Evolutionary conservation across 2,329 filamentous ascomycete species (phyloP).

Genomic region (Botrytis paeoniae): DNA sequence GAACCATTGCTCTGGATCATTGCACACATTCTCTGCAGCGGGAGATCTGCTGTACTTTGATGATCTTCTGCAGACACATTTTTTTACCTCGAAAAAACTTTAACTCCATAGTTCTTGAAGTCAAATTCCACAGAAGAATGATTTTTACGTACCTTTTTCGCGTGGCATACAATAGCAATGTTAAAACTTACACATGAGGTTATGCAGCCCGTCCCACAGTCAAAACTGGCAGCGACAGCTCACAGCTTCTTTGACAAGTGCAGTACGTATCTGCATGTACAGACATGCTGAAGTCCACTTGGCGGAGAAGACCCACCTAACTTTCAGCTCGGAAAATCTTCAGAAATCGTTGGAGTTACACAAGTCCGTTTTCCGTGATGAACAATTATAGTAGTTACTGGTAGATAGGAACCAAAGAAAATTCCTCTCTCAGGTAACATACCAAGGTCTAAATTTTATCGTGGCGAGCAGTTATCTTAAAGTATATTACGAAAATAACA

Average conservation of each 20-base stretch:
- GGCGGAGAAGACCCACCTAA: neutral
- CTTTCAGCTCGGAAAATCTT: neutral
- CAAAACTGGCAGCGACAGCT: neutral
- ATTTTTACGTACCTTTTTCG: neutral
- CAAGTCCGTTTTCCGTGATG: neutral
- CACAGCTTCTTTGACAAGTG: neutral
- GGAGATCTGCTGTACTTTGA: neutral
- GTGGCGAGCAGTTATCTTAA: neutral
- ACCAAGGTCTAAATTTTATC: neutral
- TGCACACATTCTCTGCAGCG: neutral
- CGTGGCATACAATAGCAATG: neutral
- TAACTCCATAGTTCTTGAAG: neutral
- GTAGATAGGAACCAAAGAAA: neutral
- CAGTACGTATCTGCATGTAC: neutral
- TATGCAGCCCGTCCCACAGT: neutral
- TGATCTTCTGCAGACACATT: neutral
- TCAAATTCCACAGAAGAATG: neutral
- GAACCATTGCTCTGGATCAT: neutral
- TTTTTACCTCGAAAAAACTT: neutral
- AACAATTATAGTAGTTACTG: too few relatives aligned
- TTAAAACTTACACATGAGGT: neutral
- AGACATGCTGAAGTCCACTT: neutral
- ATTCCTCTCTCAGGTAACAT: neutral
- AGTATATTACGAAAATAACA: neutral
- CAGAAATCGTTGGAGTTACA: neutral